phyloP scores from a whole-genome alignment of 2,329 filamentous ascomycete genomes.

The Botrytis aclada region DNA sequence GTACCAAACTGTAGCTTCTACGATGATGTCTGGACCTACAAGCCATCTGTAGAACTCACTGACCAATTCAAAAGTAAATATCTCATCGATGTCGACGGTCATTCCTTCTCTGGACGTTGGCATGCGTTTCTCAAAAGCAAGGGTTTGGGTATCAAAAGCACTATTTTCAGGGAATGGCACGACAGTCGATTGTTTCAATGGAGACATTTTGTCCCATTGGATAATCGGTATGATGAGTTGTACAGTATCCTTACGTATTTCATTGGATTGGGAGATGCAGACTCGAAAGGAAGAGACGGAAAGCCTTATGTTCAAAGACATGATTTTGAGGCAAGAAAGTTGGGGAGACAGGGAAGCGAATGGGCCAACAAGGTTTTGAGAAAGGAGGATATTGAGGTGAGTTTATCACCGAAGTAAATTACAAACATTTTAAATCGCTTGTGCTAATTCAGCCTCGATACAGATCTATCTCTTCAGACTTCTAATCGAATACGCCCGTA shows the following conservation, averaged over 20 bases:
- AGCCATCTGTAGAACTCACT: slow-evolving; percentile 53
- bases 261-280: slow-evolving; percentile 53
- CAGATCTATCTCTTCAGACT: slow-evolving; percentile 62
- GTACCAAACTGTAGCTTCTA: slow-evolving; percentile 45
- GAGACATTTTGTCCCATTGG: slow-evolving; percentile 80
- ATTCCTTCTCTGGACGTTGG: slow-evolving; percentile 67
- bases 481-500: slow-evolving; percentile 58
- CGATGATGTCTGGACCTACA: slow-evolving; percentile 47
- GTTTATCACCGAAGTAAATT: slow-evolving; percentile 36
- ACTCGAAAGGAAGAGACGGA: slow-evolving; percentile 48
- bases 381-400: slow-evolving; percentile 68
- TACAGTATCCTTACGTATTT: slow-evolving; percentile 75
- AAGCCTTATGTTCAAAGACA: slow-evolving; percentile 42
- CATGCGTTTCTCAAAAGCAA: slow-evolving; percentile 67
- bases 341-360: slow-evolving; percentile 63
- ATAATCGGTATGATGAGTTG: slow-evolving; percentile 68
- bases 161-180: slow-evolving; percentile 78
- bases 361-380: slow-evolving; percentile 72
- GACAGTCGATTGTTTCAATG: slow-evolving; percentile 70
- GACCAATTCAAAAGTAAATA: slow-evolving; percentile 63
- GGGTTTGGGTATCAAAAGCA: slow-evolving; percentile 72
- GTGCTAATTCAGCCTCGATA: slow-evolving; percentile 16
- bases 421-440: background rate
- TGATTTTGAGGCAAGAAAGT: slow-evolving; percentile 57
- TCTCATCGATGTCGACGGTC: slow-evolving; percentile 74